Base-by-base conservation (phyloP, 352 stramenopile species). In the Phytophthora sojae region DNA sequence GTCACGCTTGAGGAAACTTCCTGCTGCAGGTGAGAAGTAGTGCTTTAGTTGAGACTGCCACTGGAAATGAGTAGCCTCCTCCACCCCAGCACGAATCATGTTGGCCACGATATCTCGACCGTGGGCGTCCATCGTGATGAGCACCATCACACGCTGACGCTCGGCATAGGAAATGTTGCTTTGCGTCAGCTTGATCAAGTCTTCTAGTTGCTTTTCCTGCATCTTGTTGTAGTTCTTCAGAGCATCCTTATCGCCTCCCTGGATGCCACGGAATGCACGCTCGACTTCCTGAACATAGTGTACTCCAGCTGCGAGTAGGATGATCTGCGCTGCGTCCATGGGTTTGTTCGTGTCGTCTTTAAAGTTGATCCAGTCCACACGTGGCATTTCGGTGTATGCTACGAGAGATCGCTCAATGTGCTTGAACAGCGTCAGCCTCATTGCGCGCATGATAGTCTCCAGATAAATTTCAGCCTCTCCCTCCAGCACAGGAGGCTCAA, bases 381-480 rank as follows among this genome's bases (percentile, higher is more conserved):
- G 92, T 15, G 89, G 81, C 83, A 98, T 95, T 59, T 95, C 76
- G 12, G 87, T 88, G 81, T 99, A 99, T 1, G 91, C 81, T 37
- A 91, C 83, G 12, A 99, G 73, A 12, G 93, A 99, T 19, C 95
- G 87, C 49, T 97, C 93, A 58, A 99, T 94, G 49, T 98, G 97
- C 63, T 97, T 90, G 71, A 98, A 98, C 35, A 99, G 79, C 6
- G 97, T 98, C 45, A 88, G 71, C 57, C 97, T 97, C 92, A 98
- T 98, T 4, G 90, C 93, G 51, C 97, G 83, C 75, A 99, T 92
- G 29, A 99, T 84, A 0, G 93, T 98, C 76, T 99, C 95, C 57
- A 99, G 89, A 79, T 99, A 99, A 67, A 99, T 98, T 71, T 99
- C 97, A 17, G 98, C 96, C 75, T 99, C 98, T 50, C 97, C 97